Base-by-base conservation (phyloP, 2,329 filamentous ascomycete species). In the Simplicillium sp. region DNA sequence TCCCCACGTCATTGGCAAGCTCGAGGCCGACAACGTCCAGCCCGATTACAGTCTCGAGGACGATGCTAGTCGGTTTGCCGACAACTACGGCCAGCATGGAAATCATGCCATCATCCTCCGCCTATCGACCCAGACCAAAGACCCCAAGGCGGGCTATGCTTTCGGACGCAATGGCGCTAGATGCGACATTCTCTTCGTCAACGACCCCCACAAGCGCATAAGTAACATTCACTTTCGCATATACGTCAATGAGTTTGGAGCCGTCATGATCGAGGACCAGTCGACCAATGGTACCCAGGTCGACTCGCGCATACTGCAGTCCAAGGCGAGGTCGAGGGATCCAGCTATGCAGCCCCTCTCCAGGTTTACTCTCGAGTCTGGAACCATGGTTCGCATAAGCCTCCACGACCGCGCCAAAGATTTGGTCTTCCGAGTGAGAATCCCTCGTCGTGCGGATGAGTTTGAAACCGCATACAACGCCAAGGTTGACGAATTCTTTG, bases 141-240 rank as follows among this genome's bases (percentile, higher is more conserved):
- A 84, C 49, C 77, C 82, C 7, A 55, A 67, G 3, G 65, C 77
- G 39, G 92, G 92, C 31, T 97, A 94, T 61, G 75, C 78, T 34
- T 97, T 98, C 60, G 92, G 92, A 25, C 80, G 92, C 41, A 90
- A 92, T 54, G 50, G 62, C 1, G 51, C 59, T 36, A 72, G 76
- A 29, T 92, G 86, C 60, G 92, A 98, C 43, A 64, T 89, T 36
- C 74, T 75, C 51, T 77, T 87, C 37, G 60, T 66, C 29, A 71
- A 80, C 47, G 83, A 90, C 49, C 74, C 75, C 1, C 67, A 76
- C 39, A 83, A 77, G 57, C 76, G 85, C 34, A 75, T 98, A 44
- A 97, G 90, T 67, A 96, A 97, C 56, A 73, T 84, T n/a, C 92
- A 98, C 58, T 98, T 97, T 58, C 82, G 87, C 40, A 94, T 98